phyloP scores from a whole-genome alignment of 2,329 filamentous ascomycete species.

The Microdochium bolleyi region DNA sequence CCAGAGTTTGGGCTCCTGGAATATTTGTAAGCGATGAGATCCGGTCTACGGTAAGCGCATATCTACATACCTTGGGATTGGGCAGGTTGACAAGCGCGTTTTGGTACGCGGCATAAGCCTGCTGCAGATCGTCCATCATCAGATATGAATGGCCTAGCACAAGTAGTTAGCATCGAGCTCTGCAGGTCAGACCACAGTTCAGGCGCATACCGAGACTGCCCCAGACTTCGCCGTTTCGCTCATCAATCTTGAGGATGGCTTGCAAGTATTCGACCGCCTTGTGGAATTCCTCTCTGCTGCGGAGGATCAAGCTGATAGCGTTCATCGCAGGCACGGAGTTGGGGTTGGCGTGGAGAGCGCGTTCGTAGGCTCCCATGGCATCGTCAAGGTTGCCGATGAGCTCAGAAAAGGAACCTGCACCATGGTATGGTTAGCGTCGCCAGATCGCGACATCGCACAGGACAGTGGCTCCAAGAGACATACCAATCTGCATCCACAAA shows the following conservation, averaged over 20 bases:
- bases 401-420: constrained; percentile 73
- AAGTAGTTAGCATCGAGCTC: constrained; percentile 10
- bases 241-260: constrained; percentile 83
- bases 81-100: constrained; percentile 87
- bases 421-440: neutral
- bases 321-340: constrained; percentile 90
- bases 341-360: constrained; percentile 77
- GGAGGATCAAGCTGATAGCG: constrained; percentile 83
- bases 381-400: constrained; percentile 82
- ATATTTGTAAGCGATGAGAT: constrained; percentile 9
- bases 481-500: constrained; percentile 92
- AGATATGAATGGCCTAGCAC: constrained; percentile 83
- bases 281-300: constrained; percentile 86
- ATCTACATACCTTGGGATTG: constrained; percentile 73
- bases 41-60: constrained; percentile 5
- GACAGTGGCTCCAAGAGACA: constrained; percentile 16
- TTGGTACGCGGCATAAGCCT: constrained; percentile 95
- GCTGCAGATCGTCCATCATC: constrained; percentile 97
- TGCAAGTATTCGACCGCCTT: constrained; percentile 92
- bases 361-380: constrained; percentile 84
- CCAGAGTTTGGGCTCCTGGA: constrained; percentile 90
- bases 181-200: neutral
- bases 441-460: neutral
- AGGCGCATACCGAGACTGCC: constrained; percentile 70
- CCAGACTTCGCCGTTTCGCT: constrained; percentile 90